phyloP scores from a whole-genome alignment of 1,284 basidiomycete genomes.

The Schizopora paradoxa region DNA sequence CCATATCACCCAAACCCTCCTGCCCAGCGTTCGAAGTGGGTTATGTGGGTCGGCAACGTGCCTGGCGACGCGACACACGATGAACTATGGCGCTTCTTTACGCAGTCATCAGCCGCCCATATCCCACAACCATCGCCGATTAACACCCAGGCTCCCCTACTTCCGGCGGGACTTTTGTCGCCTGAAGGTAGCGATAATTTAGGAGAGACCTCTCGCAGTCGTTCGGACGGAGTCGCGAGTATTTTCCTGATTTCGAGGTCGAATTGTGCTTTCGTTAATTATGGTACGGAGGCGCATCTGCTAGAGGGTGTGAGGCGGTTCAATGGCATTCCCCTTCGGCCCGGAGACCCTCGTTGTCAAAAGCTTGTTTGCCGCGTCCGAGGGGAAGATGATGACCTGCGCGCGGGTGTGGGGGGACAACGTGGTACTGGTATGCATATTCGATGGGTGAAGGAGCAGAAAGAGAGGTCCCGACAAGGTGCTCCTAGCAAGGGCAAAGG shows the following conservation, averaged over 20 bases:
- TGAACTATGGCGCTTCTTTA: slow-evolving; percentile 88
- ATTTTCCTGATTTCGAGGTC: slow-evolving; percentile 92
- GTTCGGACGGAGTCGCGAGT: slow-evolving; percentile 64
- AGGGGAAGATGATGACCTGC: slow-evolving; percentile 80
- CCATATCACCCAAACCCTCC: slow-evolving; percentile 62
- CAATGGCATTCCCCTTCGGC: slow-evolving; percentile 62
- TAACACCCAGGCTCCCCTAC: slow-evolving; percentile 15
- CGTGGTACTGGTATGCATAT: slow-evolving; percentile 82
- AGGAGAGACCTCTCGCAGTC: slow-evolving; percentile 10
- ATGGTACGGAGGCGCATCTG: slow-evolving; percentile 60
- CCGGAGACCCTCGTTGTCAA: slow-evolving; percentile 67
- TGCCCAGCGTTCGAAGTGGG: slow-evolving; percentile 80
- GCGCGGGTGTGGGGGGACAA: slow-evolving; percentile 88
- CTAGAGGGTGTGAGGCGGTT: slow-evolving; percentile 67
- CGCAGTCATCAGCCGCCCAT: slow-evolving; percentile 25
- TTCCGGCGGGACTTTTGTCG: slow-evolving; percentile 16
- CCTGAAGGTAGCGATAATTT: slow-evolving; percentile 7
- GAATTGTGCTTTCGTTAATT: slow-evolving; percentile 93
- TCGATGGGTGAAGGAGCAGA: slow-evolving; percentile 67
- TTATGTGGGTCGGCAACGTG: slow-evolving; percentile 94
- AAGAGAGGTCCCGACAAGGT: slow-evolving; percentile 29
- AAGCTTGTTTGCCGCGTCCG: slow-evolving; percentile 84
- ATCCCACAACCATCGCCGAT: slow-evolving; percentile 11
- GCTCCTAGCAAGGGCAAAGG: slow-evolving; percentile 16
- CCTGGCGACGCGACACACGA: slow-evolving; percentile 81